These are phyloP conservation scores for Magnolia changhungtana DNA, from an alignment of 164 flowering plant species.

Conservation along the genomic window DNA sequence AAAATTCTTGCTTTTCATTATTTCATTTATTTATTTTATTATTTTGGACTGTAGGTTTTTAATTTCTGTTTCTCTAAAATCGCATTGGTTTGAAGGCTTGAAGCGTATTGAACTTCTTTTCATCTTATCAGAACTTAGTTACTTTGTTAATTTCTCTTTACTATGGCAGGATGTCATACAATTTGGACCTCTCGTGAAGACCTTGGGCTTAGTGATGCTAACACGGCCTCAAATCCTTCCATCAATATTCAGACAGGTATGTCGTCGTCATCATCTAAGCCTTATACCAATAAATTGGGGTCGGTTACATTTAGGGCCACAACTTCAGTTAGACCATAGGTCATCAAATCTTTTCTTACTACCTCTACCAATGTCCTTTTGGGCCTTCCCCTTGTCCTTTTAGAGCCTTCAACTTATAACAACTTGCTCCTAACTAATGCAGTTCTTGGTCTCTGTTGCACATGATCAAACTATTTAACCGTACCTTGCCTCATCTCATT, in stretches of 20 bases:
- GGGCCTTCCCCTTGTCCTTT: no score
- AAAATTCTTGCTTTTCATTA: neutral
- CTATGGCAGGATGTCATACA: conserved; percentile 83
- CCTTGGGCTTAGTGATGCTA: conserved; percentile 78
- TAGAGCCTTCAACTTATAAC: no score
- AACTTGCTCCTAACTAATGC: no score
- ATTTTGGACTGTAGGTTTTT: neutral
- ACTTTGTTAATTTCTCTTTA: neutral
- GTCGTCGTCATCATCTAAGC: neutral
- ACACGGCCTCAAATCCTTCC: conserved; percentile 81
- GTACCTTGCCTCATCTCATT: no score
- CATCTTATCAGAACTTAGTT: neutral
- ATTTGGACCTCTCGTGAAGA: conserved; percentile 85
- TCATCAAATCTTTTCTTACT: neutral
- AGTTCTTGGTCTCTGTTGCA: no score
- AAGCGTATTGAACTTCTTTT: neutral
- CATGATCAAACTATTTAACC: no score
- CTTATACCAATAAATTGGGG: no score
- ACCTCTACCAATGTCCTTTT: neutral
- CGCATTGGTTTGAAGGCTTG: no score
- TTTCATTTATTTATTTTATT: neutral
- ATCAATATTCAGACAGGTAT: conserved; percentile 86
- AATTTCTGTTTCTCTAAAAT: neutral
- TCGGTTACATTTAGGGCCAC: neutral
- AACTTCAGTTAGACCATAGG: neutral